Evolutionary conservation across 2,329 filamentous ascomycete species (phyloP).

Genomic region (Pseudocercospora pini-densiflorae): DNA sequence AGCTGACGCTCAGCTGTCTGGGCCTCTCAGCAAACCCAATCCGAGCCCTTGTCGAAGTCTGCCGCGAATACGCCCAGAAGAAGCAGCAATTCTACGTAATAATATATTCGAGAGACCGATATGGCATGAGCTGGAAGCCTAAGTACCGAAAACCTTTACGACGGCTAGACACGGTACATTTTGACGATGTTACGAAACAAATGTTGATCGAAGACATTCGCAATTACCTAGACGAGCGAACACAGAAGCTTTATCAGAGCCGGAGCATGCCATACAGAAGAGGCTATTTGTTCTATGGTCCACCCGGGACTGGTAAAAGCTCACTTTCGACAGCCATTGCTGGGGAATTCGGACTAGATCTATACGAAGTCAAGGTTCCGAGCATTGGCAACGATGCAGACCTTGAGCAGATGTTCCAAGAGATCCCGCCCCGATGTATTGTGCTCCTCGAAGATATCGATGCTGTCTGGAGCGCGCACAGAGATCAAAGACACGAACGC

Average conservation of each 20-base stretch:
- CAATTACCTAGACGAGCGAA: conserved; percentile 72
- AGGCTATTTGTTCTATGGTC: conserved; percentile 75
- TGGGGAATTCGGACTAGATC: conserved; percentile 46
- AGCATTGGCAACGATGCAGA: conserved; percentile 64
- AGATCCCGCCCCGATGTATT: conserved; percentile 47
- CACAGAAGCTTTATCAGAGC: conserved; percentile 76
- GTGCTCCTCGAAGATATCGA: conserved; percentile 52
- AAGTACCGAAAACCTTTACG: conserved; percentile 60
- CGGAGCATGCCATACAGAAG: conserved; percentile 82
- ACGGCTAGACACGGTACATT: conserved; percentile 72
- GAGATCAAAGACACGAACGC: conserved; percentile 29
- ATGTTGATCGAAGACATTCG: conserved; percentile 71
- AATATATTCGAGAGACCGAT: conserved; percentile 45
- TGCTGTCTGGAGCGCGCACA: conserved; percentile 36
- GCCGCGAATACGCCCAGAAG: conserved; percentile 45
- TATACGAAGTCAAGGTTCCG: conserved; percentile 46
- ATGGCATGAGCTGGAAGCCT: conserved; percentile 41
- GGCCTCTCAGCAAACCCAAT: conserved; percentile 52
- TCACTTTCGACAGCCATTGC: conserved; percentile 43
- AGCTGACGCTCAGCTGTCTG: conserved; percentile 46
- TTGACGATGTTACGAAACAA: conserved; percentile 68
- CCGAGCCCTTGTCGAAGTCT: conserved; percentile 47
- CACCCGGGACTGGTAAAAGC: conserved; percentile 43
- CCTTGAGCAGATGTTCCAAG: conserved; percentile 46
- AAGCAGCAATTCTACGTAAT: conserved; percentile 46